Base-by-base conservation (phyloP, 1,139 yeast species). In the Saccharomyces hybrid region DNA sequence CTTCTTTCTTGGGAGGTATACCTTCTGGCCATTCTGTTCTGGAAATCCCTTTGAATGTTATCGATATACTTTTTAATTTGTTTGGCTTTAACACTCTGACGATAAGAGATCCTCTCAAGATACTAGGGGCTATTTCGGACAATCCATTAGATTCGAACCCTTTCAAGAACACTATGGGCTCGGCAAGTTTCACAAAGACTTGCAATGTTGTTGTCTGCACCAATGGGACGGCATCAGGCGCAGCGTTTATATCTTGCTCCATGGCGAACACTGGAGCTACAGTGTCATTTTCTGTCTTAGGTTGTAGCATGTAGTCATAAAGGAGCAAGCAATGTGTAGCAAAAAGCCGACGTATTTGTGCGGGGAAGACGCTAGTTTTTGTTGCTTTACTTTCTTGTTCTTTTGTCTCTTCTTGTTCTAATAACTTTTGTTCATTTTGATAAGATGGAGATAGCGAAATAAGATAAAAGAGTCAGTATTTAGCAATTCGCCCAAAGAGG, bases 11-110 rank as follows among this genome's bases (percentile, higher is more conserved):
- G 0, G 96, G 96, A 0, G 97, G 97, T 38, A 91, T 88, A 0
- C 97, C 98, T 65, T 91, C 98, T 2, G 98, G 98, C 98, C 98
- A 91, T 60, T 90, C 96, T 0, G 97, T 91, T 59, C 86, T 75
- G 48, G 88, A 81, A 1, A 71, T 67, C 1, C 98, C 98, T 56
- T 79, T 78, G 65, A 93, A 84, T 2, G 78, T 73, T 55, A 93
- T 73, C 4, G 74, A 69, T n/a, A 93, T 80, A 32, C 81, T 70
- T 68, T 86, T 88, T 60, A 93, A 75, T 69, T 84, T 88, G 38
- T 85, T 77, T 0, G 95, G 84, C 64, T 89, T 90, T 51, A 82
- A 66, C 5, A 89, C 79, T 49, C 88, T 75, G 11, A 93, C 60
- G 50, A 84, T 81, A 27, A 93, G 75, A 26, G 93, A 81, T 0